Base-by-base conservation (phyloP, 1,139 yeast species). In the Pichia sp. region DNA sequence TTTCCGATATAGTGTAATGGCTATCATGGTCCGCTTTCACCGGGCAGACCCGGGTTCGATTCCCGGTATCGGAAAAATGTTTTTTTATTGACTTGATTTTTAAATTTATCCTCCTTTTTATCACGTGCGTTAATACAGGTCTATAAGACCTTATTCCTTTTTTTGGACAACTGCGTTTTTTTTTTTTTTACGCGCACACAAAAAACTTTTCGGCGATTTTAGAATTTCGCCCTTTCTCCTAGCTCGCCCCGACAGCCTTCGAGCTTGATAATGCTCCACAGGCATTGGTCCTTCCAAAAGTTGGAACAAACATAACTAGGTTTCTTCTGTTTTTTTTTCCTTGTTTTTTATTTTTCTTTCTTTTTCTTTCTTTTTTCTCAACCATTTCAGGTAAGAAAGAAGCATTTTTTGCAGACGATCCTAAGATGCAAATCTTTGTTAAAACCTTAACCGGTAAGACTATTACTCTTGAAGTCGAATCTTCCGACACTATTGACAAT, bases 371-470 rank as follows among this genome's bases (percentile, higher is more conserved):
- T 21, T 38, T 25, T 28, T 21, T 24, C 33, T 32, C 24, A 23
- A 20, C 24, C 22, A 33, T 36, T 35, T 29, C 31, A 54, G 62
- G 62, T 52, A 51, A 61, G 65, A 60, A 61, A 59, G 65, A 61
- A 60, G 65, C 65, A 61, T 47, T 14, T 43, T 48, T 56, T 59
- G 63, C 64, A 52, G 63, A 59, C 57, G 62, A 64, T 46, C 58
- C 59, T 46, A 76, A 70, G 64, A 89, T 89, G 97, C 96, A 89
- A 78, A 88, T 89, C 77, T 91, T 91, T 77, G 96, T 91, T 76
- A 89, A 89, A 77, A 89, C 97, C 74, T 78, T 89, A 68, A 88
- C 97, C 59, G 97, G 97, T 75, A 91, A 89, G 87, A 91, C 98
- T 61, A 89, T 91, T 74, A 89, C 97, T 79, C 81, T 89, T 61